Evolutionary conservation across 306 rosid genomes (phyloP).

Genomic region (Begonia masoniana): DNA sequence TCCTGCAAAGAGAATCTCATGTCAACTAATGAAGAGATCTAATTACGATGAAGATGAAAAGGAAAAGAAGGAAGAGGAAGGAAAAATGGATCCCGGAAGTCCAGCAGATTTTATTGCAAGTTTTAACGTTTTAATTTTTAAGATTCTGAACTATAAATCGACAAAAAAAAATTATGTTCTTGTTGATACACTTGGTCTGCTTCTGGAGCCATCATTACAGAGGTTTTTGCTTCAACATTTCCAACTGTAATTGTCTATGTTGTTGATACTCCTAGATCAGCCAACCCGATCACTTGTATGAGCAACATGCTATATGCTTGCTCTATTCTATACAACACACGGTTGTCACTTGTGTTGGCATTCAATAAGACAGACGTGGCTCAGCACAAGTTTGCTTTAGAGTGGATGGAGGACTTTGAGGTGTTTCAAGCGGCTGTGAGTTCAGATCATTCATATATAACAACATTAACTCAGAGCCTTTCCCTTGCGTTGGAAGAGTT

Average conservation of each 20-base stretch:
- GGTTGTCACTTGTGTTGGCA: constrained; percentile 77
- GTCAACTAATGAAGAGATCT: too few species aligned
- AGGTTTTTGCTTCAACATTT: constrained; percentile 98
- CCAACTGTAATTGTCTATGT: constrained; percentile 78
- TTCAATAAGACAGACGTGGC: constrained; percentile 82
- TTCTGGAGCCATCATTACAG: constrained; percentile 91
- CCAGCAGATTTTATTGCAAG: too few species aligned
- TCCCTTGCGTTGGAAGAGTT: constrained; percentile 70
- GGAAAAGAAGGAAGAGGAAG: too few species aligned
- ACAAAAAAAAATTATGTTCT: constrained; percentile 90
- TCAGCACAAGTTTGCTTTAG: constrained; percentile 74
- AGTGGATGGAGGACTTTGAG: constrained; percentile 96
- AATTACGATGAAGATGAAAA: too few species aligned
- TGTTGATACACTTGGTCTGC: constrained; percentile 97
- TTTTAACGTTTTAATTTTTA: too few species aligned
- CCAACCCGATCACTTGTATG: constrained; percentile 79
- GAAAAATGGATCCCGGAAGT: too few species aligned
- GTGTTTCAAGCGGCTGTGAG: constrained; percentile 56
- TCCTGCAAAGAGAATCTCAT: too few species aligned
- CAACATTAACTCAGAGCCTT: constrained; percentile 59
- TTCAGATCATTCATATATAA: constrained; percentile 42
- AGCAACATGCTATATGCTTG: constrained; percentile 98
- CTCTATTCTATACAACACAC: constrained; percentile 82
- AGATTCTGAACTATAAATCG: too few species aligned
- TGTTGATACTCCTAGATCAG: constrained; percentile 79